A percentile compares a stretch with the other conserved stretches of the same genome.
Evolutionary conservation across 2,329 filamentous ascomycete species (phyloP).

Genomic region (Ascochyta fabae): DNA sequence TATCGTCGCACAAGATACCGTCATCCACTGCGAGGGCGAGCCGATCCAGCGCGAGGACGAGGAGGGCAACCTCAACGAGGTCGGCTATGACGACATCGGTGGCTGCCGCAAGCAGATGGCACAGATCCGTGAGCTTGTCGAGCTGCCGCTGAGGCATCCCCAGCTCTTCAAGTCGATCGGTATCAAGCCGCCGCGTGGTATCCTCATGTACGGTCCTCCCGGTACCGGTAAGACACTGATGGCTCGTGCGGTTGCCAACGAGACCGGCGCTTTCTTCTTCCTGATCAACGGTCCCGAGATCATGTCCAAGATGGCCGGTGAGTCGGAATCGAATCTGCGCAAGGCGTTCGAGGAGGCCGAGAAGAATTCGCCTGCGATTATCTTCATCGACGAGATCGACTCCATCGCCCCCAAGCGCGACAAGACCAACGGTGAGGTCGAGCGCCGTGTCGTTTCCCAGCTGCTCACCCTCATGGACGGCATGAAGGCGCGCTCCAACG

Average conservation of each 20-base stretch:
- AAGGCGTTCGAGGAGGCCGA: conserved; percentile 99
- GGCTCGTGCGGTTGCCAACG: conserved; percentile 98
- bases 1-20: conserved; percentile 97
- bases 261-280: conserved; percentile 99
- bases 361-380: conserved; percentile 99
- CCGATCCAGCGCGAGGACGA: conserved; percentile 97
- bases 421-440: conserved; percentile 98
- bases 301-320: conserved; percentile 99
- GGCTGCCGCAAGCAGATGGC: conserved; percentile 99
- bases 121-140: conserved; percentile 97
- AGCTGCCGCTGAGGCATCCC: conserved; percentile 93
- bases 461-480: conserved; percentile 98
- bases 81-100: conserved; percentile 99
- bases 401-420: conserved; percentile 99
- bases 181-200: conserved; percentile 98
- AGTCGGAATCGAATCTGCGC: conserved; percentile 96
- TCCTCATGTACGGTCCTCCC: conserved; percentile 89
- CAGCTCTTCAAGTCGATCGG: conserved; percentile 99
- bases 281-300: conserved; percentile 99
- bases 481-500: conserved; percentile 98
- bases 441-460: conserved; percentile 97
- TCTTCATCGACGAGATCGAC: conserved; percentile 99
- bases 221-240: conserved; percentile 99
- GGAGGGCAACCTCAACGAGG: conserved; percentile 98
- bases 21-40: conserved; percentile 98